Base-by-base conservation (phyloP, 345 rosid genomes). In the Populus davidiana region DNA sequence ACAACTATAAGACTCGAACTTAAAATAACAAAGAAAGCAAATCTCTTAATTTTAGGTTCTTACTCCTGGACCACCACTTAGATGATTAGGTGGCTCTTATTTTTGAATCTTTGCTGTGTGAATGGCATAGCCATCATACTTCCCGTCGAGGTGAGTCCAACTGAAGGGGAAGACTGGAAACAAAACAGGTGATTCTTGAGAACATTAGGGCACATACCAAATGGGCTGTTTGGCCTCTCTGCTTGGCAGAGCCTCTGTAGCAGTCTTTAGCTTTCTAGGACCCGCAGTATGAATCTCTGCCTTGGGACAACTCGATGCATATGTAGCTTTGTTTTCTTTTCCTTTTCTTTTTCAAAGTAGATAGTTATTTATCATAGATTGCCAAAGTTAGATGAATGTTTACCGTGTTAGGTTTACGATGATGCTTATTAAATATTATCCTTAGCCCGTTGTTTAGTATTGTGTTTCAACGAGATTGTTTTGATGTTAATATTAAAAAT, bases 391-490 rank as follows among this genome's bases (percentile, higher is more conserved):
- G 49, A 47, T 47, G 18, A 47, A 13, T 47, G 50, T 4, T 47
- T 47, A 47, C 1, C 2, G 67, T 13, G 67, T 27, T 63, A 27
- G 67, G 36, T 63, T 25, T 7, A 1, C 4, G 36, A 8, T 63
- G 36, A 59, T 59, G 64, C 64, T 17, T 18, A 20, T n/a, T 59
- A 39, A 8, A 9, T 39, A 7, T 39, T 39, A 39, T 1, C 43
- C 0, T 6, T 39, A 39, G 5, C 36, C 4, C 1, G 27, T 0
- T 4, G 5, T 4, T 33, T 33, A 0, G 0, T 33, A 33, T 33
- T 33, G 0, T 0, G 0, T 4, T 33, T 33, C 5, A 33, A 33
- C 4, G 5, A 33, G 35, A 33, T 33, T 33, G 0, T 33, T 33
- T 33, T 33, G 0, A 4, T 33, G 1, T 4, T 33, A 4, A 33